Evolutionary conservation across 1,139 yeast species (phyloP), one percentile per base, ranked within the genome.

Genomic region (Geotrichum candidum): DNA sequence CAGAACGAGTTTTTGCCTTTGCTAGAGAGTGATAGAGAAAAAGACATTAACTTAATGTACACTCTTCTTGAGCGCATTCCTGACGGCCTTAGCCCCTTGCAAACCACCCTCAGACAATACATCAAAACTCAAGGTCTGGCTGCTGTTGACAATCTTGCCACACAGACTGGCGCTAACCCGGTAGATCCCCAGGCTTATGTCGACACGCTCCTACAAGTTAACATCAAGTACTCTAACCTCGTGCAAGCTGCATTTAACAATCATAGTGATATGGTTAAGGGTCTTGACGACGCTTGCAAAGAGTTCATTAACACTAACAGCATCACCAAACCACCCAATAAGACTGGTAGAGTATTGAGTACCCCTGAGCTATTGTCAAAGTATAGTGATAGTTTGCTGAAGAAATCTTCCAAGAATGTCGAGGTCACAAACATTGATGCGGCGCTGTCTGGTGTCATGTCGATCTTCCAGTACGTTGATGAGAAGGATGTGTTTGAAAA

Each of bases 401-500:
- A 86, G 73, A 88, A 86, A 70, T 82, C 86, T 52, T 87, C 88
- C 71, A 90, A 86, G 67, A 79, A 85, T 0, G 94, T 87, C 65
- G 80, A 83, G 22, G 76, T 80, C 41, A 77, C 79, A 63, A 94
- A 88, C 69, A 84, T 92, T 86, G 89, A 87, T 64, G 74, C 76
- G 53, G 71, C 73, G 29, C 80, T 87, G 29, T 92, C 88, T 68
- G 94, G 92, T 69, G 83, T 94, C 70, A 90, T 94, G 90, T 84
- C 85, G 38, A 82, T 94, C 33, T 90, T 95, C 79, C 88, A 87
- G 70, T 94, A 90, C 72, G 82, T 95, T 62, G 92, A 90, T 61
- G 98, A 94, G 74, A 92, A 92, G 74, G 99, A 95, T 78, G 89
- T 95, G 52, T 95, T 95, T 75, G 99, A 94, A 77, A 89, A 87